A percentile compares a stretch with the other conserved stretches of the same genome.
phyloP scores from a whole-genome alignment of 2,329 filamentous ascomycete genomes.

The Fusarium drepaniforme region DNA sequence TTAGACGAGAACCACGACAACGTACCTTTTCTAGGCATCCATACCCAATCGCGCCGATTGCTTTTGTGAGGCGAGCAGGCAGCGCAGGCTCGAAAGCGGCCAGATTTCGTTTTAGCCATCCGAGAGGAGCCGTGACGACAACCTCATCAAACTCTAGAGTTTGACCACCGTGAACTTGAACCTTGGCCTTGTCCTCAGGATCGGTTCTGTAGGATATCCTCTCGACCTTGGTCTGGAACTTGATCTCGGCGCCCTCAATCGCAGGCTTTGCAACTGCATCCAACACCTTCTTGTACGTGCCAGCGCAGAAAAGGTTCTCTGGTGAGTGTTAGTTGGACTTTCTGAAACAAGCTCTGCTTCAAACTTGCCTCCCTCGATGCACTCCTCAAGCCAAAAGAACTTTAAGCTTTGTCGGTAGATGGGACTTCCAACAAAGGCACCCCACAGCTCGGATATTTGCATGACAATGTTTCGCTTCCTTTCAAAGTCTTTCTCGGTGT shows the following conservation, averaged over 20 bases:
- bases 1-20: background rate
- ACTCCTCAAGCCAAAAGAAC: conserved; percentile 84
- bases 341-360: background rate
- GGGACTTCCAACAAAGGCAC: conserved; percentile 76
- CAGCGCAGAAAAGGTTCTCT: conserved; percentile 72
- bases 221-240: conserved; percentile 61
- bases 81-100: conserved; percentile 72
- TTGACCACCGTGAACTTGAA: conserved; percentile 61
- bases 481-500: conserved; percentile 55
- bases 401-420: conserved; percentile 76
- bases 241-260: conserved; percentile 65
- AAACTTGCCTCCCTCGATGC: conserved; percentile 74
- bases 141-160: conserved; percentile 73
- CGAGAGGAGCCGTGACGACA: conserved; percentile 75
- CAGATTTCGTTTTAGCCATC: conserved; percentile 73
- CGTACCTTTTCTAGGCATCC: conserved; percentile 77
- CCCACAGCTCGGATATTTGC: conserved; percentile 74
- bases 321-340: conserved; percentile 4
- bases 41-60: conserved; percentile 75
- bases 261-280: conserved; percentile 69
- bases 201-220: conserved; percentile 53
- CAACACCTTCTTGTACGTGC: conserved; percentile 71
- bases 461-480: conserved; percentile 58
- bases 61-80: conserved; percentile 66
- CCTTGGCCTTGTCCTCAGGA: conserved; percentile 51